Evolutionary conservation across 352 stramenopile species (phyloP).

Genomic region (Thraustochytrium striatum): DNA sequence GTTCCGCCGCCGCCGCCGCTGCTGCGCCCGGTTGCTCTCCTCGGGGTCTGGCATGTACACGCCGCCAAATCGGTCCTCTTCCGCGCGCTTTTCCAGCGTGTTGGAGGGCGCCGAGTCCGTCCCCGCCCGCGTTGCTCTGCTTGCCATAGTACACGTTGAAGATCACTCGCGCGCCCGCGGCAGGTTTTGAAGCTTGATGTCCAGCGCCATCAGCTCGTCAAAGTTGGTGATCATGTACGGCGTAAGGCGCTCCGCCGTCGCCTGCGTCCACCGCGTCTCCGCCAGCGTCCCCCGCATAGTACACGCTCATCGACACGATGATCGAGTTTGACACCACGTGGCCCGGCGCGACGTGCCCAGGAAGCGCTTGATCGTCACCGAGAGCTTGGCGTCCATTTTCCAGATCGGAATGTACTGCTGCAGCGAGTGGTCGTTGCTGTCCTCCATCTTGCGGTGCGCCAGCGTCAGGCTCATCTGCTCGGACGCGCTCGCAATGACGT

Average conservation of each 20-base stretch:
- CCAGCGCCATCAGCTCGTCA: slow-evolving; percentile 20
- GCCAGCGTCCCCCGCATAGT: slow-evolving; percentile 31
- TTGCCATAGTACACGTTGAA: slow-evolving; percentile 58
- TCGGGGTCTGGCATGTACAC: background rate
- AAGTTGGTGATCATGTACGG: slow-evolving; percentile 32
- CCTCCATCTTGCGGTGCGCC: slow-evolving; percentile 4
- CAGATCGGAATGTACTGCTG: slow-evolving; percentile 39
- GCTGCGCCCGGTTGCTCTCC: background rate
- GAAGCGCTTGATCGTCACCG: slow-evolving; percentile 11
- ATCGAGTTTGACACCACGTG: slow-evolving; percentile 16
- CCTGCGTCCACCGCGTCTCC: background rate
- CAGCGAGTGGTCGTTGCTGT: slow-evolving; percentile 2
- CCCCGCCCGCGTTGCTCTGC: background rate
- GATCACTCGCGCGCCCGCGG: slow-evolving; percentile 69
- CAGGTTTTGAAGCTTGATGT: slow-evolving; percentile 63
- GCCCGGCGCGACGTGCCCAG: slow-evolving; percentile 12
- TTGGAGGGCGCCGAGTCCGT: background rate
- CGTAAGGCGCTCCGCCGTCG: slow-evolving; percentile 18
- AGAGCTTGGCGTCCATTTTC: background rate
- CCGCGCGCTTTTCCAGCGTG: background rate
- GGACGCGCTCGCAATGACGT: slow-evolving; percentile 39
- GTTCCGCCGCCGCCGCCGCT: background rate
- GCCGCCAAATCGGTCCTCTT: background rate
- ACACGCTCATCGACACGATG: slow-evolving; percentile 10
- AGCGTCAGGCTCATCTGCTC: slow-evolving; percentile 44